phyloP scores from a whole-genome alignment of 148 eudicot species.

The Camellia sinensis region DNA sequence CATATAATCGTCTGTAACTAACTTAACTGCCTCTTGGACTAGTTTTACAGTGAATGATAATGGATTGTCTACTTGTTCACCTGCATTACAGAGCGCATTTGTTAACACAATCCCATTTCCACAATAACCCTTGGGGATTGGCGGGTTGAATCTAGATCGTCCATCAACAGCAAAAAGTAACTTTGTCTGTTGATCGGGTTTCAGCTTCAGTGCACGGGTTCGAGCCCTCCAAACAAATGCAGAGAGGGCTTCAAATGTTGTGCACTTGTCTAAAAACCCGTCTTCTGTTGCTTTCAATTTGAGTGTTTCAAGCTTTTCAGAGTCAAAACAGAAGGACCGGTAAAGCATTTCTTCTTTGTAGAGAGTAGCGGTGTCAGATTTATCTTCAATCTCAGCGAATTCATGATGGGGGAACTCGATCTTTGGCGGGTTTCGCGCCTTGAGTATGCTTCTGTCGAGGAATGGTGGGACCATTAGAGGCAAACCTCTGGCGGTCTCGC shows the following conservation, averaged over 20 bases:
- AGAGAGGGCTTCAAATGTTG: constrained; percentile 49
- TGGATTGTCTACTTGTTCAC: constrained; percentile 32
- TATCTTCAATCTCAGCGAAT: constrained; percentile 46
- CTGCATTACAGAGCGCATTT: constrained; percentile 33
- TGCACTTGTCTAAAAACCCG: constrained; percentile 31
- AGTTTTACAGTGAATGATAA: constrained; percentile 39
- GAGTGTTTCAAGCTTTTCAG: constrained; percentile 29
- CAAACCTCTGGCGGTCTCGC: constrained; percentile 54
- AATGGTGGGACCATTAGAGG: constrained; percentile 39
- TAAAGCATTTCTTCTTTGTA: constrained; percentile 34
- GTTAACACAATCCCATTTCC: constrained; percentile 55
- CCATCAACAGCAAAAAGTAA: constrained; percentile 57
- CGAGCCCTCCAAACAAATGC: constrained; percentile 50
- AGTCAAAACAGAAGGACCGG: constrained; percentile 35
- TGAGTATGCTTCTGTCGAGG: constrained; percentile 39
- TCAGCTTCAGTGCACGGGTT: constrained; percentile 35
- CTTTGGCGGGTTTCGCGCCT: constrained; percentile 40
- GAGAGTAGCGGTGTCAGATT: constrained; percentile 30
- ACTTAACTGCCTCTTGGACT: constrained; percentile 44
- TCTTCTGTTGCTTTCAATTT: constrained; percentile 35
- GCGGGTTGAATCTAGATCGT: constrained; percentile 41
- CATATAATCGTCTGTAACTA: constrained; percentile 45
- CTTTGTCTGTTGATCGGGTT: constrained; percentile 46
- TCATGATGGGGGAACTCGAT: constrained; percentile 40
- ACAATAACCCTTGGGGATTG: constrained; percentile 47